Base-by-base conservation (phyloP, 2,329 filamentous ascomycete species). In the Fusarium irregulare region DNA sequence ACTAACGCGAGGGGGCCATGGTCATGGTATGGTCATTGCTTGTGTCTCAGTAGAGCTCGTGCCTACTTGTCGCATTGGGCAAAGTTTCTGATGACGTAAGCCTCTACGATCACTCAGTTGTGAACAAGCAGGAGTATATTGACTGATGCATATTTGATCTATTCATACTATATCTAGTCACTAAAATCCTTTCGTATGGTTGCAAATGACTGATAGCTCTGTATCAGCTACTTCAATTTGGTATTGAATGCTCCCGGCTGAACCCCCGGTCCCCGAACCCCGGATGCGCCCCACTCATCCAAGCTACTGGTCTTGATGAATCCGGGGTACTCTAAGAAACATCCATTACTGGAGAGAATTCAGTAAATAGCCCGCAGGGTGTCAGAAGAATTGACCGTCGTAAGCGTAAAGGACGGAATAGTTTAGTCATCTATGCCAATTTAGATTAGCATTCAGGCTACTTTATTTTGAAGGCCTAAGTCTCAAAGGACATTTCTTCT, bases 41-140 rank as follows among this genome's bases (percentile, higher is more conserved):
- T 48, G 28, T 32, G 64, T 67, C 56, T 62, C 18, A 44, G 51
- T 48, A 23, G 41, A 61, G 68, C 66, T 71, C 59, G 62, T 71
- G 64, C 67, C 64, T 61, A 21, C 37, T 42, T 66, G 60, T 70
- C 53, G 57, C 41, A 70, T 68, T 49, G 53, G 65, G 60, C 32
- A 54, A 72, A 67, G 67, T 48, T 64, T 16, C 7, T 57, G 73
- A 75, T 75, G 70, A 75, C 71, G 55, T 75, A 75, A 75, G 73
- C 73, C 14, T 20, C 18, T 14, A 8, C 10, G 37, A 47, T 37
- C 32, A 37, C 37, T 50, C 13, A 34, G 32, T 56, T 62, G 37
- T 13, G 34, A 57, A 54, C 34, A 4, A 25, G 8, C 16, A 27
- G 20, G 11, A 49, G 23, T 49, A 2, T 9, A 34, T 37, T 48